Conservation (phyloP, 371 early-diverging fungal species). For the Rhizopus sp. region DNA sequence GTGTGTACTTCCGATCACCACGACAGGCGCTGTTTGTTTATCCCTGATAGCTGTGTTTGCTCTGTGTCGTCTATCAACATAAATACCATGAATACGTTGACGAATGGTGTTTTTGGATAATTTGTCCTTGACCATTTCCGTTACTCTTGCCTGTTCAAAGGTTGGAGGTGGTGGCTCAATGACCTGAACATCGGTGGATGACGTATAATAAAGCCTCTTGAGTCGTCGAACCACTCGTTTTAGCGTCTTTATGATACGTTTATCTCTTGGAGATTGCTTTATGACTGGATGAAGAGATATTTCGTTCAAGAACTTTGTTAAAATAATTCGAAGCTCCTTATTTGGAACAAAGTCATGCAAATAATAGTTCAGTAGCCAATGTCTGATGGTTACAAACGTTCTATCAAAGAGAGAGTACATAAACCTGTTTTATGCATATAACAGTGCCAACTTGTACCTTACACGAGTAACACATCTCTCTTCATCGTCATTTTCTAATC, state of each 20-base stretch:
- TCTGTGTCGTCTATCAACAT: constrained; percentile 28
- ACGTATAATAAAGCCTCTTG: constrained; percentile 46
- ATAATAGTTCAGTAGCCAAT: constrained; percentile 71
- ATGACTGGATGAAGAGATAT: constrained; percentile 48
- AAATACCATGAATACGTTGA: constrained; percentile 35
- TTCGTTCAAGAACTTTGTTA: constrained; percentile 47
- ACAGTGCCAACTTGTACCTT: constrained; percentile 29
- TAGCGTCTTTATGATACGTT: constrained; percentile 57
- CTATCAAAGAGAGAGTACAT: constrained; percentile 23
- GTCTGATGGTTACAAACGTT: constrained; percentile 67
- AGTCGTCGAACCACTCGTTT: constrained; percentile 47
- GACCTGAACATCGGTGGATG: constrained; percentile 39
- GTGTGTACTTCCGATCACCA: constrained; percentile 30
- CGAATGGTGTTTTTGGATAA: constrained; percentile 35
- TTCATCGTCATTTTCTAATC: constrained; percentile 56
- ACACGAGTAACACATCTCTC: constrained; percentile 63
- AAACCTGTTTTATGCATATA: background rate
- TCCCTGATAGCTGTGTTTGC: constrained; percentile 32
- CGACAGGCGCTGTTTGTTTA: constrained; percentile 26
- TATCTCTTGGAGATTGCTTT: constrained; percentile 47
- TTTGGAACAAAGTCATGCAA: constrained; percentile 63
- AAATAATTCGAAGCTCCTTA: constrained; percentile 43
- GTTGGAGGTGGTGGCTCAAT: constrained; percentile 49
- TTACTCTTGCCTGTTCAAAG: constrained; percentile 36
- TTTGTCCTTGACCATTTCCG: constrained; percentile 41